Evolutionary conservation across 2,329 filamentous ascomycete species (phyloP), one percentile per base, ranked within the genome.

Genomic region (Fusarium illudens): DNA sequence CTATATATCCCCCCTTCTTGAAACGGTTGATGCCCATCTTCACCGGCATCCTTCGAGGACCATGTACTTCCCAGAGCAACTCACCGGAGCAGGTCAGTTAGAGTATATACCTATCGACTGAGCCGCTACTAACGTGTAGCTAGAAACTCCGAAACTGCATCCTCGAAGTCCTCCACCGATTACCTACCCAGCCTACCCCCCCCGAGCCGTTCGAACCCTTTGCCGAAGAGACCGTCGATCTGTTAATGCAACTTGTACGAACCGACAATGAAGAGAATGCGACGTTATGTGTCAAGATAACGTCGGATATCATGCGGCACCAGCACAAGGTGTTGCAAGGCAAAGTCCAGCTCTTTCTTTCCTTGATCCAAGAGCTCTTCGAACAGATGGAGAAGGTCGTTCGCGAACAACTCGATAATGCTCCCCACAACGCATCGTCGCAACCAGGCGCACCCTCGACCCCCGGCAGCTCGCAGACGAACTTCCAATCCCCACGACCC

Each of bases 231-330:
- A 90, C 97, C 64, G 93, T 97, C 62, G 94, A 97, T 76, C 86
- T 97, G 70, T 86, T 98, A 67, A 95, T 98, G 89, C 87, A 88
- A 57, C 83, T 99, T 61, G 94, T 98, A 62, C 90, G 91, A 71
- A 91, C 89, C 39, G 96, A 99, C 79, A 99, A 99, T 74, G 96
- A 99, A 80, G 96, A 99, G 67, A 99, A 99, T 84, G 96, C 95
- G 3, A 93, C 96, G n/a, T 83, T 99, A 66, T 97, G 95, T 77
- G 93, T 99, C 81, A 99, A 99, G 84, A 97, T 95, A 13, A 93
- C 97, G 53, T 97, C 97, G 83, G 96, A 99, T 76, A 90, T 98
- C 68, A 93, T 97, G 86, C 90, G 96, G 50, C 93, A 97, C 76
- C 95, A 98, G 79, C 88, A 90, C 60, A 96, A 95, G 81, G 89